A percentile compares a stretch with the other conserved stretches of the same genome.
Conservation (phyloP, 169 alveolate species). For the Plasmodium chabaudi region DNA sequence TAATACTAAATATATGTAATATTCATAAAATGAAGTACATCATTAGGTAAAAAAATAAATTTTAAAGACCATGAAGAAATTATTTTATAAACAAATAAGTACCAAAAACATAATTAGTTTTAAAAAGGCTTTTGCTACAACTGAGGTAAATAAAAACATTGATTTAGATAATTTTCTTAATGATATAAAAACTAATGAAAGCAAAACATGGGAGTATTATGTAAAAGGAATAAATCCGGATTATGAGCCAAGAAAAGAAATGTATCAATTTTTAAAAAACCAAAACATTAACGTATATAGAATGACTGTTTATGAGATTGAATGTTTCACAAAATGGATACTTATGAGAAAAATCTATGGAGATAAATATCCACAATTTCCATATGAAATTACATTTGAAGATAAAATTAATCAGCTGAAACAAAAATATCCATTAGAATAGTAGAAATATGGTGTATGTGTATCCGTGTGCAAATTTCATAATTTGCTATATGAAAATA, state of each 20-base stretch:
- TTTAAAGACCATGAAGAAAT: conserved; percentile 45
- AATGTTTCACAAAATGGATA: conserved; percentile 87
- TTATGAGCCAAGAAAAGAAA: conserved; percentile 85
- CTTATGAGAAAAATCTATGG: conserved; percentile 86
- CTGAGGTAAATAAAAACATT: conserved; percentile 21
- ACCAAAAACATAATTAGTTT: neutral
- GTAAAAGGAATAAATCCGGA: conserved; percentile 89
- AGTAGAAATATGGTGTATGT: too few relatives aligned
- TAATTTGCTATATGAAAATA: too few relatives aligned
- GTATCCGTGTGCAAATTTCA: too few relatives aligned
- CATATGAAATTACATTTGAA: conserved; percentile 87
- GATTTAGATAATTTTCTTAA: conserved; percentile 31
- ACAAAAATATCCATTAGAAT: conserved; percentile 83
- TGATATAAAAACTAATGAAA: conserved; percentile 63
- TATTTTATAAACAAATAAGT: conserved; percentile 4
- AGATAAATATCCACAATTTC: conserved; percentile 84
- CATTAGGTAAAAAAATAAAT: neutral
- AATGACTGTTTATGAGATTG: conserved; percentile 87
- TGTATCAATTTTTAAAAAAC: conserved; percentile 80
- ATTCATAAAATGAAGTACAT: neutral
- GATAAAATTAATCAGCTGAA: conserved; percentile 83
- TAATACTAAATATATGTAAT: neutral
- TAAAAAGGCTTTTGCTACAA: neutral
- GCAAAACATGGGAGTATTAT: conserved; percentile 87
- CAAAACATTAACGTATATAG: conserved; percentile 85